Percentiles rank a stretch among this genome's conserved stretches.
Evolutionary conservation across 2,329 filamentous ascomycete genomes (phyloP).

Genomic region (Penicillium sp.): DNA sequence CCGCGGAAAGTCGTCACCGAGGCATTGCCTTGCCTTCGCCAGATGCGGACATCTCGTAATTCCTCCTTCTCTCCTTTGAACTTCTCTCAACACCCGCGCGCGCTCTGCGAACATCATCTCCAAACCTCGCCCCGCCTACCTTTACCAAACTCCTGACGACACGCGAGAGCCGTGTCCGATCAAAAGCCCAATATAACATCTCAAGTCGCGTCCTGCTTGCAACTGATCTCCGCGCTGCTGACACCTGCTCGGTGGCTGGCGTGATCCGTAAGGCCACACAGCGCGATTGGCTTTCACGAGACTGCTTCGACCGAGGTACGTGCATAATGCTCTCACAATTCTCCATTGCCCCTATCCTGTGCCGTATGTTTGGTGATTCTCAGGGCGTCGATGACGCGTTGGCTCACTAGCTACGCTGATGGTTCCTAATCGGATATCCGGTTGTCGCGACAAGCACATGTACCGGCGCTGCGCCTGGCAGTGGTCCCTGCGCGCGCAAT

Average conservation of each 20-base stretch:
- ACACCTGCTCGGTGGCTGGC: constrained; percentile 1
- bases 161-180: not conserved
- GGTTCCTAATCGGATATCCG: constrained; percentile 7
- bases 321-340: constrained; percentile 5
- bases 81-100: constrained; percentile 15
- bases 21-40: constrained; percentile 8
- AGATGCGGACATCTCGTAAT: constrained; percentile 19
- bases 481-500: constrained; percentile 5
- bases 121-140: constrained; percentile 3
- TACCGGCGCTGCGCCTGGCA: constrained; percentile 6
- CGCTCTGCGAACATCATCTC: constrained; percentile 7
- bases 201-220: not conserved
- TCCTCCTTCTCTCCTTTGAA: constrained; percentile 14
- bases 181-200: not conserved
- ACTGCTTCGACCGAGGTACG: constrained; percentile 19
- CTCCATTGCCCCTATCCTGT: not conserved
- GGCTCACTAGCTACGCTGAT: not conserved
- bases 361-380: not conserved
- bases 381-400: not conserved
- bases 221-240: not conserved
- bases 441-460: constrained; percentile 18
- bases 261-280: not conserved
- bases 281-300: constrained; percentile 11
- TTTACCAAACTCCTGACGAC: not conserved
- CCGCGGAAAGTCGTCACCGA: constrained; percentile 6